phyloP scores from a whole-genome alignment of 495 filamentous ascomycete genomes.

The Hapsidospora chrysogenum region DNA sequence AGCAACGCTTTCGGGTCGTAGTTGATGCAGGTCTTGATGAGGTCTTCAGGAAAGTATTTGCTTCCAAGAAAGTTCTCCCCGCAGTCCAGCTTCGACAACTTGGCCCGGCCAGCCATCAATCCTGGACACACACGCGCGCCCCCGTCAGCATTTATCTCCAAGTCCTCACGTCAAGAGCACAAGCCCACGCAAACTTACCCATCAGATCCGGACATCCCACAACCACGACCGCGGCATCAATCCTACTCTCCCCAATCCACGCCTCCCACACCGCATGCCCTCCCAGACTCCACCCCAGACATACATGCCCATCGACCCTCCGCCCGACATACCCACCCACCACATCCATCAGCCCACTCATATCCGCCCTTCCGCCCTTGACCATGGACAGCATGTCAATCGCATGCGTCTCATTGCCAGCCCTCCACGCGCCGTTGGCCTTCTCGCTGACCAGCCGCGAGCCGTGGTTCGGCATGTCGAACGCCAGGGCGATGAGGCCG shows the following conservation, averaged over 20 bases:
- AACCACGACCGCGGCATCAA: conserved; percentile 58
- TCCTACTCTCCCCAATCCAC: conserved; percentile 58
- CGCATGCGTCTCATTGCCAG: conserved; percentile 70
- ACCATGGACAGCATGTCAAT: conserved; percentile 67
- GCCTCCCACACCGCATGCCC: conserved; percentile 80
- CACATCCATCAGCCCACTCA: conserved; percentile 51
- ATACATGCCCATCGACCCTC: conserved; percentile 48
- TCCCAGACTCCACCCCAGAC: conserved; percentile 69
- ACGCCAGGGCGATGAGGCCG: conserved; percentile 62
- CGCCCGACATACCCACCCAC: conserved; percentile 62
- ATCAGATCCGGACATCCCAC: conserved; percentile 86
- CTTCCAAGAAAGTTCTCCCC: conserved; percentile 58
- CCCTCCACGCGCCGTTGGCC: conserved; percentile 60
- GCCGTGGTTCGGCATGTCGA: conserved; percentile 88
- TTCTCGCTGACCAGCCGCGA: conserved; percentile 36
- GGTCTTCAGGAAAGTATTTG: conserved; percentile 50
- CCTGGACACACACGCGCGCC: conserved; percentile 9
- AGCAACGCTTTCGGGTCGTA: conserved; percentile 57
- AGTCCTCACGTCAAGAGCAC: no score
- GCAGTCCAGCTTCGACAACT: conserved; percentile 49
- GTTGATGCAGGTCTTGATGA: conserved; percentile 42
- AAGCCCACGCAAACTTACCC: no score
- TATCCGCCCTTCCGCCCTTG: conserved; percentile 39
- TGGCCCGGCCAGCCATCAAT: conserved; percentile 62
- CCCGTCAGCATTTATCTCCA: not conserved